Base-by-base conservation (phyloP, 2,329 filamentous ascomycete genomes). In the Colletotrichum spaethianum region DNA sequence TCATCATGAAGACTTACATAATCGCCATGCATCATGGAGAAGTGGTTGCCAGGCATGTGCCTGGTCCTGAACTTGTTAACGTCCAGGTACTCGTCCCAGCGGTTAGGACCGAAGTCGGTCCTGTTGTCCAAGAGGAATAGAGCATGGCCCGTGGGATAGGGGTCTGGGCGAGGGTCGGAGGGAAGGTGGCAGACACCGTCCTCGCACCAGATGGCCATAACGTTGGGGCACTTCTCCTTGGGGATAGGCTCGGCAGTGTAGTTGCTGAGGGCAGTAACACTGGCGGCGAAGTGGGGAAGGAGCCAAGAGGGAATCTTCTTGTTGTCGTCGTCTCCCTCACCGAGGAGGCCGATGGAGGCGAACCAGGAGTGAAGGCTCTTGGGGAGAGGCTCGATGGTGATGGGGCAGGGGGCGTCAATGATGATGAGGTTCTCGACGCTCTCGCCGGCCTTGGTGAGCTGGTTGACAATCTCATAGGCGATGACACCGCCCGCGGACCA, bases 401-500 rank as follows among this genome's bases (percentile, higher is more conserved):
- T 84, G 1, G 92, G 92, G 77, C 89, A 91, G 0, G 92, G 92
- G 0, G 90, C 85, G 77, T 94, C 92, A 60, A 94, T 89, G 63
- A 93, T 84, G 64, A 93, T 84, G 14, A 93, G 84, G 63, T 88
- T 83, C 6, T 89, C 87, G 4, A 93, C 90, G 23, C 78, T 78
- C 55, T 93, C 88, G 20, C 88, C 88, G 3, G 85, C 85, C 73
- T 86, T 85, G 70, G 86, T 86, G 20, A 93, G 85, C 74, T 92
- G 88, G 65, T 87, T 87, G 20, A 90, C 87, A 12, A 91, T 90
- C 75, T 93, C 90, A 76, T 89, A 94, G 52, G 92, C 92, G 71
- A 92, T 91, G 59, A 94, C 91, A 44, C 93, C 93, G 33, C 93
- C 93, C 1, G 92, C 93, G n/a, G 90, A 93, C 93, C 93, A 95